These are phyloP conservation scores for Viola odorata DNA, from an alignment of 345 rosid species.

Conservation along the genomic window DNA sequence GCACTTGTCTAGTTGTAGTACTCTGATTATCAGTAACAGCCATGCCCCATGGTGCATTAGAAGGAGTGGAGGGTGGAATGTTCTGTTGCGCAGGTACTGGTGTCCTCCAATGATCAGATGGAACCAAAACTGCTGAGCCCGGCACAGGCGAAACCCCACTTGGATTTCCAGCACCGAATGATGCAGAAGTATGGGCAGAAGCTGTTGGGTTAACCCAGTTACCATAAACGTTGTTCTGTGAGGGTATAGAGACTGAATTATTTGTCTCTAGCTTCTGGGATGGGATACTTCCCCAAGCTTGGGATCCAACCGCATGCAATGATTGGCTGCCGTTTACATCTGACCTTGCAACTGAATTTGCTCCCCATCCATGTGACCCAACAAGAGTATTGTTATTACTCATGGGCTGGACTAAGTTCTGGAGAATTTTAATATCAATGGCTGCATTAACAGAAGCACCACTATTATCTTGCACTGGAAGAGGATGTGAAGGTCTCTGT, in stretches of 20 bases:
- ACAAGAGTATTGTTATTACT: slow-evolving; percentile 26
- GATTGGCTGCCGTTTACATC: slow-evolving; percentile 31
- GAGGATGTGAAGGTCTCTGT: slow-evolving; percentile 29
- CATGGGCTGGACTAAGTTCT: slow-evolving; percentile 41
- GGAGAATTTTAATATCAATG: slow-evolving; percentile 41
- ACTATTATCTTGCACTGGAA: slow-evolving; percentile 10
- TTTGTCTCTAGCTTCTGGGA: slow-evolving; percentile 37
- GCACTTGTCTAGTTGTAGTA: slow-evolving; percentile 32
- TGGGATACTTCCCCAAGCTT: slow-evolving; percentile 46
- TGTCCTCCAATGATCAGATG: slow-evolving; percentile 67
- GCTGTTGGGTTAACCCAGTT: slow-evolving; percentile 38
- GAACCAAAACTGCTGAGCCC: slow-evolving; percentile 31
- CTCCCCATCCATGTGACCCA: slow-evolving; percentile 38
- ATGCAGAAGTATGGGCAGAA: slow-evolving; percentile 36
- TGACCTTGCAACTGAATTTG: slow-evolving; percentile 37
- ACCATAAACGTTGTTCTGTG: slow-evolving; percentile 33
- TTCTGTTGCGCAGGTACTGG: slow-evolving; percentile 37
- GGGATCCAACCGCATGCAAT: slow-evolving; percentile 36
- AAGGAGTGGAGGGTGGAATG: slow-evolving; percentile 30
- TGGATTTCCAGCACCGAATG: slow-evolving; percentile 29
- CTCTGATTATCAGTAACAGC: slow-evolving; percentile 32
- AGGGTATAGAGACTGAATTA: slow-evolving; percentile 17
- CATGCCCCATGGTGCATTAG: slow-evolving; percentile 50
- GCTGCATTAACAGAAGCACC: slow-evolving; percentile 23
- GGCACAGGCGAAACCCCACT: slow-evolving; percentile 33